phyloP scores from a whole-genome alignment of 768 basidiomycete genomes.

The Pleurotus tuoliensis region DNA sequence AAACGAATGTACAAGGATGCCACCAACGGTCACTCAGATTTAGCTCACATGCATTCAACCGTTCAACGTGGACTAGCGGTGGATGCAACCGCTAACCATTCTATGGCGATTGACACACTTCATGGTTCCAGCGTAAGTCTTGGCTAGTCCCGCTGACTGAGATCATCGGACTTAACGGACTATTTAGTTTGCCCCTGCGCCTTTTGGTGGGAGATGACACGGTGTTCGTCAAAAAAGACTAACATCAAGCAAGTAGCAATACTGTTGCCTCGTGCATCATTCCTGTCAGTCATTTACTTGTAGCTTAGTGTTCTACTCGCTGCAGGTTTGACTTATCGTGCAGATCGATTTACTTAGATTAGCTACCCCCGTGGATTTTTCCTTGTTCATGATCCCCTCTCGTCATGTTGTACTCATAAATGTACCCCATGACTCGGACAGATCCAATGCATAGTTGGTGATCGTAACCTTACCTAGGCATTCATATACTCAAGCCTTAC shows the following conservation, averaged over 20 bases:
- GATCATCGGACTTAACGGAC: no score
- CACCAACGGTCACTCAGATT: constrained; percentile 11
- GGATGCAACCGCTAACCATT: constrained; percentile 12
- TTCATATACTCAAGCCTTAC: no score
- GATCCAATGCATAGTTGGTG: no score
- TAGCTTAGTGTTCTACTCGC: no score
- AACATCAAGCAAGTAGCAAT: background rate
- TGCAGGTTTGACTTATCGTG: background rate
- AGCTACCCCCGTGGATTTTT: background rate
- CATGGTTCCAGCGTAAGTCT: constrained; percentile 1
- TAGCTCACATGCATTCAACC: background rate
- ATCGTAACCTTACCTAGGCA: no score
- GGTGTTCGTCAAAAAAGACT: background rate
- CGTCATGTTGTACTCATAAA: no score
- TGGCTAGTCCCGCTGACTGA: no score
- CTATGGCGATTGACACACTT: constrained; percentile 25
- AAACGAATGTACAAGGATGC: constrained; percentile 36
- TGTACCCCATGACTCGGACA: no score
- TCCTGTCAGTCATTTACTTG: background rate
- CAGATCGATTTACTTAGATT: background rate
- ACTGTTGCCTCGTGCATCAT: background rate
- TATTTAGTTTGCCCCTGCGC: background rate
- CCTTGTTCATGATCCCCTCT: no score
- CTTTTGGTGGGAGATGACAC: constrained; percentile 3
- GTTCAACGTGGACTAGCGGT: background rate